These are phyloP conservation scores for Chlorencoelia australis DNA, from an alignment of 2,329 filamentous ascomycete genomes.

Conservation along the genomic window DNA sequence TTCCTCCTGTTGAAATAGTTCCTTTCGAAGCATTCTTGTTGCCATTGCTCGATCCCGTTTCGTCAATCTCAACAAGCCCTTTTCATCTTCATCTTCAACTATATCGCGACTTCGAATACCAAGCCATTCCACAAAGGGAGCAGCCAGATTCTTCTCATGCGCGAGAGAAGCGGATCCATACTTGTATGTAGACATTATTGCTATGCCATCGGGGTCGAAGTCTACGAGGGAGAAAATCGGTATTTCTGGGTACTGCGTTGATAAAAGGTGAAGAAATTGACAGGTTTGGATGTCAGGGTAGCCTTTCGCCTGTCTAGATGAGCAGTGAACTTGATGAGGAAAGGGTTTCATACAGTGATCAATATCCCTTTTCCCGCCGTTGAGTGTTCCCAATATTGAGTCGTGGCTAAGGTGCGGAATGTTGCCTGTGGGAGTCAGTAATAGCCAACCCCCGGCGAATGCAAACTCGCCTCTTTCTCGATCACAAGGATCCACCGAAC, in stretches of 20 bases:
- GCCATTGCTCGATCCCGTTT: constrained; percentile 45
- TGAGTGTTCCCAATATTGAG: constrained; percentile 42
- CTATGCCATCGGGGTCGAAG: constrained; percentile 66
- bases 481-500: constrained; percentile 61
- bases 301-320: constrained; percentile 55
- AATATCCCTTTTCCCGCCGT: constrained; percentile 49
- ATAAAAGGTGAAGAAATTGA: constrained; percentile 48
- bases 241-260: constrained; percentile 36
- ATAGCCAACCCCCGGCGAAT: not conserved
- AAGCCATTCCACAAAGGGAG: constrained; percentile 51
- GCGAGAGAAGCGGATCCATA: constrained; percentile 52
- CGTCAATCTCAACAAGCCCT: constrained; percentile 4
- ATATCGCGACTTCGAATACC: constrained; percentile 37
- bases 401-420: constrained; percentile 55
- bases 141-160: constrained; percentile 45
- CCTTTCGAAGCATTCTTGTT: constrained; percentile 38
- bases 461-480: constrained; percentile 59
- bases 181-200: constrained; percentile 65
- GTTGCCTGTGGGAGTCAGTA: constrained; percentile 48
- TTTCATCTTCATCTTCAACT: constrained; percentile 2
- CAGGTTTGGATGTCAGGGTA: constrained; percentile 69
- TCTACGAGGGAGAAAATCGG: constrained; percentile 59
- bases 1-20: constrained; percentile 27
- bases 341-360: constrained; percentile 44
- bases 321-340: not conserved